Percentiles rank a stretch among this genome's conserved stretches.
phyloP scores from a whole-genome alignment of 2,329 filamentous ascomycete genomes.

The Chalaropsis thielavioides region DNA sequence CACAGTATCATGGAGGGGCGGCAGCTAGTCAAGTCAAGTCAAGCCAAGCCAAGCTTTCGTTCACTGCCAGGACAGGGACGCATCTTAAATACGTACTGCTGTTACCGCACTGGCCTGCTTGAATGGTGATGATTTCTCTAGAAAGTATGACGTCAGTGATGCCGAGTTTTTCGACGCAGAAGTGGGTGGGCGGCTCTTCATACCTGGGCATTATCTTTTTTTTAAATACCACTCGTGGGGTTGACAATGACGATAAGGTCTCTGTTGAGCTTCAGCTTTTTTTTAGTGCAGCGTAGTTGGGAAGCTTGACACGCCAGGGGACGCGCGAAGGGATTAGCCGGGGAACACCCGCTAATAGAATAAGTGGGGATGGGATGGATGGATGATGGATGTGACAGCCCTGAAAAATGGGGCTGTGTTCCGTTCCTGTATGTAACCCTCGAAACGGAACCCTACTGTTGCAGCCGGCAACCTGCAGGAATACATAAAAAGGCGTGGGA shows the following conservation, averaged over 20 bases:
- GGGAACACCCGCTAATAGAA: neutral
- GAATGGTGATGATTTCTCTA: slow-evolving; percentile 98
- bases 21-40: neutral
- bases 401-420: neutral
- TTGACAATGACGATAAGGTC: slow-evolving; percentile 5
- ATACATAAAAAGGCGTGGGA: too few relatives aligned
- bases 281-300: neutral
- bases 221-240: neutral
- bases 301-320: neutral
- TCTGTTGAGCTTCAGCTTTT: slow-evolving; percentile 7
- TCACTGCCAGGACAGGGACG: neutral
- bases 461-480: too few relatives aligned
- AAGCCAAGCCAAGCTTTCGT: neutral
- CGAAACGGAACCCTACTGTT: neutral
- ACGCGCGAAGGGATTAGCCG: neutral
- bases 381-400: neutral
- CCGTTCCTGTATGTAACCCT: too few relatives aligned
- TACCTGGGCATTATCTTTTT: slow-evolving; percentile 19
- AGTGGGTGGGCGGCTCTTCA: neutral
- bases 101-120: slow-evolving; percentile 98
- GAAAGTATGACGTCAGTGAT: slow-evolving; percentile 7
- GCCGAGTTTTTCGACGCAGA: neutral
- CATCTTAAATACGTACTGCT: slow-evolving; percentile 57
- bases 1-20: neutral
- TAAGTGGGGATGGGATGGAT: neutral